A percentile compares a stretch with the other conserved stretches of the same genome.
Evolutionary conservation across 768 basidiomycete genomes (phyloP).

Genomic region (Baorangia bicolor): DNA sequence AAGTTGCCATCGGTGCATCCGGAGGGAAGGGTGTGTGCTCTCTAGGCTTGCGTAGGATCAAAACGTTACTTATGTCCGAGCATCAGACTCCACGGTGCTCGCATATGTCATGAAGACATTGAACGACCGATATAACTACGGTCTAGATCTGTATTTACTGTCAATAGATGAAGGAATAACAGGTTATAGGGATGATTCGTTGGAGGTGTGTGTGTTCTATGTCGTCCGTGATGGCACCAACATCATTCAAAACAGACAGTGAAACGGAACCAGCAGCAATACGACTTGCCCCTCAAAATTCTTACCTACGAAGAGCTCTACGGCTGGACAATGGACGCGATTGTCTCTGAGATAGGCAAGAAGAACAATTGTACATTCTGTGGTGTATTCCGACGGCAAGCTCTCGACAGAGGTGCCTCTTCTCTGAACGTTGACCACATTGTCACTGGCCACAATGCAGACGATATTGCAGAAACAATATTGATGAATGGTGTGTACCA

Average conservation of each 20-base stretch:
- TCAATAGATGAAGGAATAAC: constrained; percentile 99
- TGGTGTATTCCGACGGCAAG: constrained; percentile 95
- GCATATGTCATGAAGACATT: constrained; percentile 96
- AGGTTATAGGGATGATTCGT: constrained; percentile 95
- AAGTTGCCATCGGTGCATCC: constrained; percentile 96
- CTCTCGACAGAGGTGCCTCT: constrained; percentile 91
- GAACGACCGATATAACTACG: constrained; percentile 92
- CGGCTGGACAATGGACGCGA: constrained; percentile 99
- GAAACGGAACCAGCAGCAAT: constrained; percentile 94
- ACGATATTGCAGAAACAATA: constrained; percentile 98
- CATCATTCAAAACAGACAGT: constrained; percentile 67
- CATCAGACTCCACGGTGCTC: constrained; percentile 91
- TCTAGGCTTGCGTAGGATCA: not conserved
- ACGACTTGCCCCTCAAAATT: constrained; percentile 93
- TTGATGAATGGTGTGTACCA: constrained; percentile 98
- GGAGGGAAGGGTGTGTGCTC: constrained; percentile 85
- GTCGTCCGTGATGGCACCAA: constrained; percentile 3
- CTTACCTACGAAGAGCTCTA: constrained; percentile 95
- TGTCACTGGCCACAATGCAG: constrained; percentile 98
- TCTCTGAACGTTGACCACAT: constrained; percentile 92
- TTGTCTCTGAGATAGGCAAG: constrained; percentile 91
- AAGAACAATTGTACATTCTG: constrained; percentile 99
- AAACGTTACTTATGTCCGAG: not conserved
- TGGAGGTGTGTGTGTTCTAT: constrained; percentile 61
- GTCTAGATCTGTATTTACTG: constrained; percentile 84